phyloP scores from a whole-genome alignment of 2,329 filamentous ascomycete genomes.

The Leptographium flavum region DNA sequence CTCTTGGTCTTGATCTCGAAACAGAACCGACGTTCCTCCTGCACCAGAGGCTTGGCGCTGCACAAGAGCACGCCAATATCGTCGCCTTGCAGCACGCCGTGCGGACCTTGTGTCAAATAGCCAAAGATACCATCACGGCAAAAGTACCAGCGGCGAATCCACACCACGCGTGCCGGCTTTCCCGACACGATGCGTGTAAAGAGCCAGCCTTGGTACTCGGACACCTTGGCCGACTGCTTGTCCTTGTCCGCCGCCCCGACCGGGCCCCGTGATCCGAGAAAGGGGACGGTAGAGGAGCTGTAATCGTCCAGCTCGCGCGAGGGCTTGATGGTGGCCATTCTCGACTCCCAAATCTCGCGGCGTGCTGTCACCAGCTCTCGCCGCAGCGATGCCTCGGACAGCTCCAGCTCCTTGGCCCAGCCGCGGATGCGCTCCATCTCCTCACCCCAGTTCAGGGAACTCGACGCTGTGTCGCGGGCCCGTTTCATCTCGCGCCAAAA shows the following conservation, averaged over 20 bases:
- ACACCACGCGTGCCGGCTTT: slow-evolving; percentile 79
- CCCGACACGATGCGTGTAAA: slow-evolving; percentile 69
- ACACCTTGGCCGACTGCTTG: slow-evolving; percentile 29
- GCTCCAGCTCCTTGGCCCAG: slow-evolving; percentile 91
- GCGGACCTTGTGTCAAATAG: slow-evolving; percentile 71
- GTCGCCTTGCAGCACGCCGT: slow-evolving; percentile 88
- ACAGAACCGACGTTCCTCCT: slow-evolving; percentile 89
- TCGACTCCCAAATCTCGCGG: slow-evolving; percentile 66
- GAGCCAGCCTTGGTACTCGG: slow-evolving; percentile 91
- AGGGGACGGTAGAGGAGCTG: slow-evolving; percentile 76
- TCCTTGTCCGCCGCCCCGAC: slow-evolving; percentile 31
- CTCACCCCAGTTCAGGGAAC: slow-evolving; percentile 51
- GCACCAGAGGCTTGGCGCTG: slow-evolving; percentile 77
- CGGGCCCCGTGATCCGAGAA: slow-evolving; percentile 58
- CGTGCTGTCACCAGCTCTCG: slow-evolving; percentile 67
- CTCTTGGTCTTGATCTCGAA: slow-evolving; percentile 99
- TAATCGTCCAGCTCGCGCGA: slow-evolving; percentile 92
- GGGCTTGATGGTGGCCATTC: slow-evolving; percentile 57
- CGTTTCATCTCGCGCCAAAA: slow-evolving; percentile 77
- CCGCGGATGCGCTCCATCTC: slow-evolving; percentile 88
- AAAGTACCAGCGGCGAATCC: slow-evolving; percentile 91
- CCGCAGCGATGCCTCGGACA: slow-evolving; percentile 70
- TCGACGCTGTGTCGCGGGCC: slow-evolving; percentile 49
- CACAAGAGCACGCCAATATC: slow-evolving; percentile 92
- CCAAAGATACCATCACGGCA: slow-evolving; percentile 93